Evolutionary conservation across 2,329 filamentous ascomycete genomes (phyloP).

Genomic region (Xylaria sp.): DNA sequence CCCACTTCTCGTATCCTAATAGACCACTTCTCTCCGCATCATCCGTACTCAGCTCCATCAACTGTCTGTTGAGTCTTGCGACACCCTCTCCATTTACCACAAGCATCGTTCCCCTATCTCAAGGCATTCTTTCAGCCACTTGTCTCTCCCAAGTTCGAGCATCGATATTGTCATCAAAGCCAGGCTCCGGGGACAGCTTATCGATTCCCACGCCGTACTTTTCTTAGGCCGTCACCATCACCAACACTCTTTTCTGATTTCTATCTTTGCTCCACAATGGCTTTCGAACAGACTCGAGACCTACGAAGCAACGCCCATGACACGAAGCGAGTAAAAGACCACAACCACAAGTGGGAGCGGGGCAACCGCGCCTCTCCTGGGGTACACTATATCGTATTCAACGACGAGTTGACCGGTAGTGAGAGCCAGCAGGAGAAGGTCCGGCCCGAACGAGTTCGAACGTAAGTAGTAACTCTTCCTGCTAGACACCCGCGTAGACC

Average conservation of each 20-base stretch:
- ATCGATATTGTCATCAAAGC: slow-evolving; percentile 2
- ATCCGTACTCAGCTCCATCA: background rate
- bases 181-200: background rate
- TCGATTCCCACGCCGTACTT: background rate
- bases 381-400: slow-evolving; percentile 28
- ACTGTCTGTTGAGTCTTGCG: background rate
- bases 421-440: slow-evolving; percentile 51
- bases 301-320: slow-evolving; percentile 57
- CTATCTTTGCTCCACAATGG: slow-evolving; percentile 39
- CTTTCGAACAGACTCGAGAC: slow-evolving; percentile 53
- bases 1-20: slow-evolving; percentile 28
- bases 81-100: background rate
- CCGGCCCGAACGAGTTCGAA: slow-evolving; percentile 51
- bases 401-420: slow-evolving; percentile 40
- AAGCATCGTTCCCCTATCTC: slow-evolving; percentile 4
- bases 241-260: background rate
- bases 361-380: slow-evolving; percentile 52
- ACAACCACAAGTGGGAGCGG: slow-evolving; percentile 56
- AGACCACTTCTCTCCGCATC: slow-evolving; percentile 15
- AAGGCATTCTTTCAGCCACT: slow-evolving; percentile 1
- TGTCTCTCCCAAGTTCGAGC: background rate
- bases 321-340: slow-evolving; percentile 59
- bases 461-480: slow-evolving; percentile 47
- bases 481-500: background rate
- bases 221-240: background rate